These are phyloP conservation scores for Zalaria sp. DNA, from an alignment of 2,329 filamentous ascomycete genomes.

Conservation along the genomic window DNA sequence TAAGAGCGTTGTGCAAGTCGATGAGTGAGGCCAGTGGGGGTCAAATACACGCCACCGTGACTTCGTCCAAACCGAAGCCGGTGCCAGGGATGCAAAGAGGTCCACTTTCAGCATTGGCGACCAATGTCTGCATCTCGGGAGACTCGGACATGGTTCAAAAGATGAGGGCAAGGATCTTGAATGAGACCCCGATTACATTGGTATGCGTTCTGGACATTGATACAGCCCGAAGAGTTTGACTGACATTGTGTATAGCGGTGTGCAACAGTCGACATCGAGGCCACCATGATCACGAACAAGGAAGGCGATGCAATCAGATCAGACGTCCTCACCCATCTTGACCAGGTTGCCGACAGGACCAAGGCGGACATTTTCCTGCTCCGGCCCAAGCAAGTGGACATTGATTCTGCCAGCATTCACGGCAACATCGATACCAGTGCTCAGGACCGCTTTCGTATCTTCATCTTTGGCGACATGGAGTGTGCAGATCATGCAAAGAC, in stretches of 20 bases:
- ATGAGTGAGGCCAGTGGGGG: slow-evolving; percentile 52
- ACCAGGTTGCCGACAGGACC: slow-evolving; percentile 74
- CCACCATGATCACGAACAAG: slow-evolving; percentile 59
- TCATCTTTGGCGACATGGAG: slow-evolving; percentile 90
- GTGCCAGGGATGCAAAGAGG: slow-evolving; percentile 37
- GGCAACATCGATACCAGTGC: slow-evolving; percentile 67
- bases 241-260: slow-evolving; percentile 51
- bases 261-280: slow-evolving; percentile 85
- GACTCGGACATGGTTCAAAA: slow-evolving; percentile 77
- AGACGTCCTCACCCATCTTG: slow-evolving; percentile 68
- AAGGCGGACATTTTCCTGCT: slow-evolving; percentile 95
- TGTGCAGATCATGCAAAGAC: slow-evolving; percentile 96
- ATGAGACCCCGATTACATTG: slow-evolving; percentile 82
- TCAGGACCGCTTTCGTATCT: slow-evolving; percentile 81
- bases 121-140: slow-evolving; percentile 83
- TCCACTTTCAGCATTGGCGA: slow-evolving; percentile 39
- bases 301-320: slow-evolving; percentile 50
- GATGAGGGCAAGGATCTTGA: slow-evolving; percentile 78
- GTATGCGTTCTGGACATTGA: slow-evolving; percentile 39
- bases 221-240: slow-evolving; percentile 5
- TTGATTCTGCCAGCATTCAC: slow-evolving; percentile 62
- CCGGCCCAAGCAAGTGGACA: slow-evolving; percentile 64
- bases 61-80: slow-evolving; percentile 62
- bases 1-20: slow-evolving; percentile 68
- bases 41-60: slow-evolving; percentile 68